Evolutionary conservation across 2,329 filamentous ascomycete genomes (phyloP), one percentile per base, ranked within the genome.

Genomic region (Corniculantispora saksenae): DNA sequence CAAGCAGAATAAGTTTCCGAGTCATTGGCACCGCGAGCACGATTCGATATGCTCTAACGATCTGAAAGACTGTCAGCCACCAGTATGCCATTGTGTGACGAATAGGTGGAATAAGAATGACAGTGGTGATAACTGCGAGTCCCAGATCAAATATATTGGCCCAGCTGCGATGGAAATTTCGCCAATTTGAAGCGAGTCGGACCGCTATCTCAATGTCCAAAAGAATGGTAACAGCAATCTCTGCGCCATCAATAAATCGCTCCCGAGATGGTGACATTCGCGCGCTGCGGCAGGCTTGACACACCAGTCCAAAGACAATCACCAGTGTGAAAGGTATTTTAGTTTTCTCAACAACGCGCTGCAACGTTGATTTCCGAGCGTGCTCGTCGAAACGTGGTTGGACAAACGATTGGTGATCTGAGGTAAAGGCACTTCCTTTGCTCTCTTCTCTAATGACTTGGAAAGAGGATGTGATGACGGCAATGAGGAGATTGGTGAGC

Each of bases 401-500:
- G 17, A 76, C 65, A 2, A 78, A 70, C 5, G 76, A 77, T 67
- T 85, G 85, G 47, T 92, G 85, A 65, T 93, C 87, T 15, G 88
- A 88, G 5, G 93, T 94, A 76, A 99, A 99, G 3, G 96, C 95
- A 79, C 94, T 97, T 38, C 91, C 89, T 77, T 91, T 94, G 79
- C 93, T 97, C 76, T 99, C 95, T 80, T 99, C 96, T 68, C 95
- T 88, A 71, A 99, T 99, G 69, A 99, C 92, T 75, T 99, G 95
- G 73, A 99, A 99, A 1, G 94, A 97, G 6, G 95, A 97, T 0
- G 95, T 99, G 74, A 99, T 99, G 72, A 99, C 95, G 3, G 95
- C 95, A 73, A 99, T 97, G 55, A 91, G 78, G 79, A 99, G 86
- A 76, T 97, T 98, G 68, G 96, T 93, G 72, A 99, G 86, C 95